phyloP scores from a whole-genome alignment of 1,139 yeast species.

The Candida buenavistaensis region DNA sequence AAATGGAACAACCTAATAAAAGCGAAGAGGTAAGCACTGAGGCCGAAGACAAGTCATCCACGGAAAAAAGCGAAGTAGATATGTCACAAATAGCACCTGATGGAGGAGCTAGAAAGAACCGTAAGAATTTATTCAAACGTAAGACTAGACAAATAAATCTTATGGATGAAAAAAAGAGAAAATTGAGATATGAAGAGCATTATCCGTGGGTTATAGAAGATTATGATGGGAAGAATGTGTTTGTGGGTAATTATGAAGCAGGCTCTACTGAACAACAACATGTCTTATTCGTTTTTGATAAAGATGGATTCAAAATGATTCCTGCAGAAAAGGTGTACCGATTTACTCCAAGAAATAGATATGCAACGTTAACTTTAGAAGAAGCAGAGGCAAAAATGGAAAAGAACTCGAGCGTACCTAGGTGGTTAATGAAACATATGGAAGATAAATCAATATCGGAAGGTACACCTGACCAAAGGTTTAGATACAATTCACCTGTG shows the following conservation, averaged over 20 bases:
- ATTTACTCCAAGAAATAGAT: slow-evolving; percentile 90
- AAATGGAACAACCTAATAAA: slow-evolving; percentile 1
- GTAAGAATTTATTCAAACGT: slow-evolving; percentile 64
- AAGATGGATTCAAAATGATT: slow-evolving; percentile 87
- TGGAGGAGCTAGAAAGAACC: slow-evolving; percentile 79
- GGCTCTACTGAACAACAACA: slow-evolving; percentile 81
- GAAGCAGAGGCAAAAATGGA: slow-evolving; percentile 97
- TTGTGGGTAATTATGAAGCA: slow-evolving; percentile 96
- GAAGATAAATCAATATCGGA: slow-evolving; percentile 56
- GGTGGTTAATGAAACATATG: slow-evolving; percentile 96
- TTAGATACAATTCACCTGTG: slow-evolving; percentile 27
- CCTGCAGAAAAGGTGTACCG: slow-evolving; percentile 94
- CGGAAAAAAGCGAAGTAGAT: slow-evolving; percentile 39
- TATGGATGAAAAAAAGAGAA: slow-evolving; percentile 78
- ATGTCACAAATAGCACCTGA: slow-evolving; percentile 86
- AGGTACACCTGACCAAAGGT: slow-evolving; percentile 49
- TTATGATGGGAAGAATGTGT: slow-evolving; percentile 89
- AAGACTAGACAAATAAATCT: slow-evolving; percentile 84
- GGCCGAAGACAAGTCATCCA: slow-evolving; percentile 9
- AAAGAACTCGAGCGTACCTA: slow-evolving; percentile 72
- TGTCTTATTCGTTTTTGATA: slow-evolving; percentile 82
- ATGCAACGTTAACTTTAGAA: slow-evolving; percentile 89
- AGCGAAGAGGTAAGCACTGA: slow-evolving; percentile 18
- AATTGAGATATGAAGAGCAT: slow-evolving; percentile 88
- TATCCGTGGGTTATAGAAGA: slow-evolving; percentile 99